Conservation (phyloP, 2,329 filamentous ascomycete genomes). For the Xylariaceae sp. region DNA sequence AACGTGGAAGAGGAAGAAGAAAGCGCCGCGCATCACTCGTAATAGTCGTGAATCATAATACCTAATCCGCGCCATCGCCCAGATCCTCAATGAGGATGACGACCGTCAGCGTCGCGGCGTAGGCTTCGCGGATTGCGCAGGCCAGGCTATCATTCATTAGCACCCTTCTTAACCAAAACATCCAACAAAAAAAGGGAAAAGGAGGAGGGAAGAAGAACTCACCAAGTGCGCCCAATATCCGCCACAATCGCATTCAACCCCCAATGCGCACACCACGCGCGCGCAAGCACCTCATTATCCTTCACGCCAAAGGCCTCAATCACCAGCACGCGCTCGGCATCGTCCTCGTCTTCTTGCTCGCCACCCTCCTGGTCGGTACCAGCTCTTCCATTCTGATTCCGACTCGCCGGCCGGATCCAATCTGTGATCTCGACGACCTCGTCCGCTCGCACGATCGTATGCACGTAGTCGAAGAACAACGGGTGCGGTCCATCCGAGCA, state of each 20-base stretch:
- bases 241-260: slow-evolving; percentile 66
- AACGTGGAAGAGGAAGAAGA: background rate
- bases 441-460: slow-evolving; percentile 55
- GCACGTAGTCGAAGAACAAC: slow-evolving; percentile 67
- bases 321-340: slow-evolving; percentile 62
- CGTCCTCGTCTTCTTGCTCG: slow-evolving; percentile 24
- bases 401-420: slow-evolving; percentile 49
- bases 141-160: slow-evolving; percentile 48
- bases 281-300: slow-evolving; percentile 70
- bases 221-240: slow-evolving; percentile 64
- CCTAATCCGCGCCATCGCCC: slow-evolving; percentile 34
- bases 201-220: slow-evolving; percentile 29
- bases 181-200: background rate
- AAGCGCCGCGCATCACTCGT: background rate
- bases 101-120: slow-evolving; percentile 66
- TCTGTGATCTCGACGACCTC: slow-evolving; percentile 60
- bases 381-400: background rate
- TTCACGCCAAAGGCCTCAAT: slow-evolving; percentile 67
- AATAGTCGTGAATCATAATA: background rate
- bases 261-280: slow-evolving; percentile 74
- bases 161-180: too few relatives aligned
- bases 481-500: slow-evolving; percentile 61
- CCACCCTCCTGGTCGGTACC: slow-evolving; percentile 3
- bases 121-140: slow-evolving; percentile 70
- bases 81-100: slow-evolving; percentile 60